Evolutionary conservation across 805 yeast genomes (phyloP), one percentile per base, ranked within the genome.

Genomic region (Ogataea angusta): DNA sequence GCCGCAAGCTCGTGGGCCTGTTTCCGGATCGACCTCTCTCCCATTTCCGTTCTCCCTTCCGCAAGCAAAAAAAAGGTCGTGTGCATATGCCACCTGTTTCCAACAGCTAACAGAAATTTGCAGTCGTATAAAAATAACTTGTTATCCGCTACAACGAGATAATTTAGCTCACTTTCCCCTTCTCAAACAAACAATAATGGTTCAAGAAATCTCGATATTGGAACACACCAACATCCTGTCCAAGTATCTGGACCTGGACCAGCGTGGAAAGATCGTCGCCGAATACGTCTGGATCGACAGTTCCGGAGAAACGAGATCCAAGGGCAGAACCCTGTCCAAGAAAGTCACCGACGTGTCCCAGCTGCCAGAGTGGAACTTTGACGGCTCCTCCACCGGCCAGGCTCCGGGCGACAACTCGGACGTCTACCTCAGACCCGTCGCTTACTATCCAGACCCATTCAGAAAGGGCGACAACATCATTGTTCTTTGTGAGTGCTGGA

Each of bases 231-330:
- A 82, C 47, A 83, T 87, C 48, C 75, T 91, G 60, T 76, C 80
- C 61, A 91, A 90, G 72, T 91, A 91, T 63, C 63, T 85, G 50
- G 83, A 77, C 55, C 77, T 93, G 56, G 83, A 82, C 67, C 97
- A 90, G 75, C 76, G 80, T 55, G 96, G 95, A 51, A 75, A 74
- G 59, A 74, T 91, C 51, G 76, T 93, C 54, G 99, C 99, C 49
- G 99, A 93, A 70, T 93, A 93, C 73, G 82, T 93, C 67, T 93
- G 99, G 99, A 84, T 93, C 55, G 99, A 93, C 65, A 86, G 95
- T 54, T 76, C 84, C 51, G 95, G 95, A 63, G 78, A 81, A 60
- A 67, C 89, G 58, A 86, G 99, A 73, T 87, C 97, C 47, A 93
- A 93, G 75, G 89, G 96, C 70, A 85, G 82, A 69, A 93, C 99